Evolutionary conservation across 768 basidiomycete genomes (phyloP).

Genomic region (Hemileccinum impolitum): DNA sequence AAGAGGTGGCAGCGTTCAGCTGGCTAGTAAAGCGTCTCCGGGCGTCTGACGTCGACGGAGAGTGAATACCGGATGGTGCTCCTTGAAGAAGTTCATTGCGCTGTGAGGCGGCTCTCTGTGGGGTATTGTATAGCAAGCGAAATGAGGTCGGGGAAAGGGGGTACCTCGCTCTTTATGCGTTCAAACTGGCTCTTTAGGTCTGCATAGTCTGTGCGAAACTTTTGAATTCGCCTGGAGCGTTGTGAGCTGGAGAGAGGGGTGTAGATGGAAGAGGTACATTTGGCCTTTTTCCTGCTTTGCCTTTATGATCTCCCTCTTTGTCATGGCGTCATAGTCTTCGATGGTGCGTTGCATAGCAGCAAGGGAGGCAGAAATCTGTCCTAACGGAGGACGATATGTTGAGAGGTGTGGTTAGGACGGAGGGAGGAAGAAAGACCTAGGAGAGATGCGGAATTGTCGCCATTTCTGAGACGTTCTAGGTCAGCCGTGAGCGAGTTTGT

Average conservation of each 20-base stretch:
- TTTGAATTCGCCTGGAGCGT: constrained; percentile 76
- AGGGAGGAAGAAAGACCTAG: constrained; percentile 56
- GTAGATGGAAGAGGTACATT: constrained; percentile 52
- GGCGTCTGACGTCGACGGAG: constrained; percentile 41
- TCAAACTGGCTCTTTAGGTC: constrained; percentile 86
- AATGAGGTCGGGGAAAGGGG: not conserved
- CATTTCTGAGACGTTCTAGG: constrained; percentile 75
- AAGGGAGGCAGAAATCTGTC: constrained; percentile 98
- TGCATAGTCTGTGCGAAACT: constrained; percentile 83
- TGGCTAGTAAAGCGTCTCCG: constrained; percentile 57
- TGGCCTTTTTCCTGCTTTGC: constrained; percentile 96
- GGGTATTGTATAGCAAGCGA: not conserved
- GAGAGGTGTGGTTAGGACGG: not conserved
- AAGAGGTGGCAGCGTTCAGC: constrained; percentile 39
- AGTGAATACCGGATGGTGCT: constrained; percentile 36
- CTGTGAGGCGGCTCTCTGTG: constrained; percentile 55
- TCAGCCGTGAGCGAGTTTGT: constrained; percentile 86
- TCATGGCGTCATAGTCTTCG: constrained; percentile 97
- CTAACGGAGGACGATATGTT: constrained; percentile 44
- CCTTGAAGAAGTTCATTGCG: constrained; percentile 63
- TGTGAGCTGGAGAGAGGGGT: constrained; percentile 2
- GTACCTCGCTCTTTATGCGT: constrained; percentile 57
- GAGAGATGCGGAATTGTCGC: constrained; percentile 76
- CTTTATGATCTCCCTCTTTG: constrained; percentile 92
- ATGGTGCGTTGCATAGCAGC: constrained; percentile 91